These are phyloP conservation scores for Chamaecyparis obtusa DNA, from an alignment of 75 land plant species.

Conservation along the genomic window DNA sequence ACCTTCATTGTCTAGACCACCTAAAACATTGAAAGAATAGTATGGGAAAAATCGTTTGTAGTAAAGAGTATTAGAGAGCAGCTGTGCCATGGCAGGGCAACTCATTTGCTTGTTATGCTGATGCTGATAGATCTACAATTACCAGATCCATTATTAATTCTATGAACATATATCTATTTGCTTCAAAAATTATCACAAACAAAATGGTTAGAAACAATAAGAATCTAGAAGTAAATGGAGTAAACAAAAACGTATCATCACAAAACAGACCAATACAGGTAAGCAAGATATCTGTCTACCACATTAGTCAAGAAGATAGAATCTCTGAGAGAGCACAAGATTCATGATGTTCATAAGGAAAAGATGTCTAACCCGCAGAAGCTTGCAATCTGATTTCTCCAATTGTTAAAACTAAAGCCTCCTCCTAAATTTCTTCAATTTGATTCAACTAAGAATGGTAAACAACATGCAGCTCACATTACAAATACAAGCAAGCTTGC, in stretches of 20 bases:
- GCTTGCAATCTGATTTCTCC: neutral
- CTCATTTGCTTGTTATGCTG: slow-evolving; percentile 98
- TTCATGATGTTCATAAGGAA: neutral
- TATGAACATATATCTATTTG: neutral
- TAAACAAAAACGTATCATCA: neutral
- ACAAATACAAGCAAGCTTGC: neutral
- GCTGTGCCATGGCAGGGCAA: slow-evolving; percentile 97
- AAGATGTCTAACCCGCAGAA: neutral
- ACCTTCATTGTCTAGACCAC: slow-evolving; percentile 95
- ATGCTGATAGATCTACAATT: slow-evolving; percentile 81
- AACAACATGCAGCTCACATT: neutral
- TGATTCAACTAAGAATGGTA: neutral
- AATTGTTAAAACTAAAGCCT: neutral
- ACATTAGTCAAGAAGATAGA: neutral
- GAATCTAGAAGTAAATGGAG: neutral
- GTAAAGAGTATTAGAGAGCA: slow-evolving; percentile 90
- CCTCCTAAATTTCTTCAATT: neutral
- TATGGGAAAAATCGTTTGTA: slow-evolving; percentile 98
- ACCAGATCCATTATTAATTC: neutral
- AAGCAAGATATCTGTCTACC: neutral
- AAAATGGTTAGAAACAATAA: slow-evolving; percentile 4
- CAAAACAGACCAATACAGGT: neutral
- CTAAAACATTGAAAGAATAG: slow-evolving; percentile 91
- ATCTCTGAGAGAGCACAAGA: neutral
- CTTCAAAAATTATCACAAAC: neutral